phyloP scores from a whole-genome alignment of 2,329 filamentous ascomycete genomes.

The Domatiomyces globalis region DNA sequence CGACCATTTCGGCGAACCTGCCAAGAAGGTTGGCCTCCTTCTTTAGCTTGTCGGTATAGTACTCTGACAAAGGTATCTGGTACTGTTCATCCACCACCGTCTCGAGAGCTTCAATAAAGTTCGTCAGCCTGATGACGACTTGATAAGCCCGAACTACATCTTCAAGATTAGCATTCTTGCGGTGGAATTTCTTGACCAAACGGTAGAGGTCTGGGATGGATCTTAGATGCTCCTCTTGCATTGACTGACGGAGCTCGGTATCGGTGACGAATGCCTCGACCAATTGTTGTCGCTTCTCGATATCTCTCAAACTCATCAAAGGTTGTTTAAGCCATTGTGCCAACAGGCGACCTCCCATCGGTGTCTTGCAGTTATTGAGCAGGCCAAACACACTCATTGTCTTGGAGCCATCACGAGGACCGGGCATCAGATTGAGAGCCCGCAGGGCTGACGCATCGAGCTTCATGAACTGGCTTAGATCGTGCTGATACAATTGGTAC shows the following conservation, averaged over 20 bases:
- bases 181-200: slow-evolving; percentile 86
- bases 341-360: slow-evolving; percentile 74
- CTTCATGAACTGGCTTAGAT: slow-evolving; percentile 96
- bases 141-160: slow-evolving; percentile 94
- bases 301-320: slow-evolving; percentile 77
- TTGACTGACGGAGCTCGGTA: slow-evolving; percentile 81
- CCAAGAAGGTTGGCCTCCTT: slow-evolving; percentile 63
- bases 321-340: slow-evolving; percentile 98
- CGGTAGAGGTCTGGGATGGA: slow-evolving; percentile 90
- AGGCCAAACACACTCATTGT: slow-evolving; percentile 93
- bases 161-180: slow-evolving; percentile 77
- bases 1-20: slow-evolving; percentile 93
- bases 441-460: slow-evolving; percentile 87
- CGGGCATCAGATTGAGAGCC: slow-evolving; percentile 93
- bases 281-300: slow-evolving; percentile 79
- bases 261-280: slow-evolving; percentile 91
- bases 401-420: slow-evolving; percentile 85
- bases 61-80: slow-evolving; percentile 67
- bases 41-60: slow-evolving; percentile 73
- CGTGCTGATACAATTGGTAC: slow-evolving; percentile 93
- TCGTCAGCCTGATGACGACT: slow-evolving; percentile 79
- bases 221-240: slow-evolving; percentile 90
- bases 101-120: slow-evolving; percentile 77
- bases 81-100: slow-evolving; percentile 93
- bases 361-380: slow-evolving; percentile 94